phyloP scores from a whole-genome alignment of 2,329 filamentous ascomycete species.

The Aspergillus uvarum region DNA sequence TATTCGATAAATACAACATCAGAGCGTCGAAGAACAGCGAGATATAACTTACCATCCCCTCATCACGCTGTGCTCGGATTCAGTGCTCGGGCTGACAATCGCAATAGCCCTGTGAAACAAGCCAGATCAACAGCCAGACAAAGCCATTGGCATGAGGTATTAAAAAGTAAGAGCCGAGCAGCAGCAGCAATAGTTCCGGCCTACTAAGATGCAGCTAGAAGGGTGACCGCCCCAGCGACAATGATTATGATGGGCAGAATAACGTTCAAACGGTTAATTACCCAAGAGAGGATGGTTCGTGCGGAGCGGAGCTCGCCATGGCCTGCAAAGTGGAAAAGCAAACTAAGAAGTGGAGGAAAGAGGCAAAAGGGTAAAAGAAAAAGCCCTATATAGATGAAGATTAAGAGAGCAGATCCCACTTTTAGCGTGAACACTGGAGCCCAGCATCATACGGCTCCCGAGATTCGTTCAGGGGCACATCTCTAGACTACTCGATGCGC shows the following conservation, averaged over 20 bases:
- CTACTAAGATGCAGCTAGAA: conserved; percentile 19
- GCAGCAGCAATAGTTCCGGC: conserved; percentile 7
- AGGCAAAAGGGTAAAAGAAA: conserved; percentile 1
- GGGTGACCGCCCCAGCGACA: conserved; percentile 14
- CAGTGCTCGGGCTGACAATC: conserved; percentile 17
- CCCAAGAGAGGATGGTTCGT: conserved; percentile 20
- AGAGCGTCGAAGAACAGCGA: not conserved
- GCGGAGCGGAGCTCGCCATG: conserved; percentile 19
- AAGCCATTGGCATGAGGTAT: conserved; percentile 11
- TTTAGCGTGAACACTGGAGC: conserved; percentile 6
- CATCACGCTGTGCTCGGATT: conserved; percentile 33
- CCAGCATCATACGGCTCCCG: not conserved
- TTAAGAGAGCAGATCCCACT: conserved; percentile 1
- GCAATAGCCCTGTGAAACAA: conserved; percentile 25
- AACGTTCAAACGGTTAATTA: conserved; percentile 18
- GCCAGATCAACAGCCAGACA: conserved; percentile 15
- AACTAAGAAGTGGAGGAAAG: conserved; percentile 5
- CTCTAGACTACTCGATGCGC: not conserved
- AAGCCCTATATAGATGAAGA: conserved; percentile 6
- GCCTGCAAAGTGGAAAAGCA: not conserved
- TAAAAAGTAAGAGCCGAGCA: conserved; percentile 5
- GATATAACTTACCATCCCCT: conserved; percentile 37
- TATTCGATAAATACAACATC: not conserved
- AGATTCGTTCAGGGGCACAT: conserved; percentile 4
- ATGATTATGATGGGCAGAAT: conserved; percentile 22